Conservation (phyloP, 2,329 filamentous ascomycete species). For the Camptophora hylomeconis region DNA sequence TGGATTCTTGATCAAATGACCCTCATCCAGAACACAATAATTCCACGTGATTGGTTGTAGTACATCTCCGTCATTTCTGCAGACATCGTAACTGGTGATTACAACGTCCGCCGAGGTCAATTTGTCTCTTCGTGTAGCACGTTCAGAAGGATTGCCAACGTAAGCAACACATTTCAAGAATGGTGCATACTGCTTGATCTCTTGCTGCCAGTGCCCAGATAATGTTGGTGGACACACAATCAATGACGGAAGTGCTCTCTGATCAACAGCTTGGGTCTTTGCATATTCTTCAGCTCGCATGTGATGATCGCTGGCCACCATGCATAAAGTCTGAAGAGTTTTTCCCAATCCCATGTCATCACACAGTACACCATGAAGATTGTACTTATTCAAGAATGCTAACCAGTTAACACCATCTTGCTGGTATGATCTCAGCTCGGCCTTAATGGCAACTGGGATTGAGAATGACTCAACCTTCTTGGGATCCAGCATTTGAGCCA, state of each 20-base stretch:
- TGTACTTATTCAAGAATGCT: slow-evolving; percentile 93
- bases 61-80: slow-evolving; percentile 83
- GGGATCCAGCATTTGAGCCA: slow-evolving; percentile 86
- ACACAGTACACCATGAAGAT: slow-evolving; percentile 93
- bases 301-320: slow-evolving; percentile 95
- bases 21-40: slow-evolving; percentile 92
- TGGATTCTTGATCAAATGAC: slow-evolving; percentile 96
- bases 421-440: slow-evolving; percentile 89
- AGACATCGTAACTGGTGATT: slow-evolving; percentile 96
- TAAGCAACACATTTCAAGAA: slow-evolving; percentile 86
- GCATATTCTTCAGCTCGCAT: slow-evolving; percentile 80
- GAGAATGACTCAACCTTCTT: slow-evolving; percentile 92
- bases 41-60: slow-evolving; percentile 83
- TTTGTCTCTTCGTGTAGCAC: slow-evolving; percentile 54
- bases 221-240: slow-evolving; percentile 94
- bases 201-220: slow-evolving; percentile 97
- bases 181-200: slow-evolving; percentile 88
- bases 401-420: slow-evolving; percentile 99
- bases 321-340: slow-evolving; percentile 92
- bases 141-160: slow-evolving; percentile 74
- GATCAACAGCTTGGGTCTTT: slow-evolving; percentile 66
- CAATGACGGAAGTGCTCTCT: slow-evolving; percentile 69
- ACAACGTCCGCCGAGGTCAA: slow-evolving; percentile 78
- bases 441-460: slow-evolving; percentile 94
- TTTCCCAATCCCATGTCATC: slow-evolving; percentile 99